Conservation (phyloP, 1,284 basidiomycete genomes). For the Pisolithus thermaeus region DNA sequence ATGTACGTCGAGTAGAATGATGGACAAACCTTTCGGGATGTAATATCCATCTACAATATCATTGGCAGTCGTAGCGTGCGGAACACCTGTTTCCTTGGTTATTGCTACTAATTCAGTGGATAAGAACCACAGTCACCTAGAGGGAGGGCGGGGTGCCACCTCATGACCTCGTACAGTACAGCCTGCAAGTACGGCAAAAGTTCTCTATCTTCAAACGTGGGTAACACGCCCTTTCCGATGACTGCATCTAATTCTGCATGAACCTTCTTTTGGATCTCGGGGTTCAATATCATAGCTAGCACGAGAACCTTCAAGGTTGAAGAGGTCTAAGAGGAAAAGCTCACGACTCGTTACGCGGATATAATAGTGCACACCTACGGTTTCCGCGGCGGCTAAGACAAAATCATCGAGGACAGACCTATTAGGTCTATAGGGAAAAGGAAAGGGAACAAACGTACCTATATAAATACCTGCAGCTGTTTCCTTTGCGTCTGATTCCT, state of each 20-base stretch:
- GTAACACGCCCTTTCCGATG: conserved; percentile 23
- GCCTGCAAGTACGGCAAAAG: conserved; percentile 33
- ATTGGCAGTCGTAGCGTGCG: conserved; percentile 36
- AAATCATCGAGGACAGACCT: too few relatives aligned
- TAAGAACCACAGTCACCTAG: conserved; percentile 22
- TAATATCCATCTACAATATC: conserved; percentile 37
- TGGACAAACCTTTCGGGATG: conserved; percentile 33
- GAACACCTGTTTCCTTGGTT: conserved; percentile 29
- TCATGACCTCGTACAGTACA: conserved; percentile 44
- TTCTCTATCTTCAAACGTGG: conserved; percentile 23
- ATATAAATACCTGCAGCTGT: too few relatives aligned
- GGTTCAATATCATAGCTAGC: conserved; percentile 29
- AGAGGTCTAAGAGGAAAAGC: conserved; percentile 20
- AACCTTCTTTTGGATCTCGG: conserved; percentile 24
- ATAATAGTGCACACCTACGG: too few relatives aligned
- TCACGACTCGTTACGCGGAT: too few relatives aligned
- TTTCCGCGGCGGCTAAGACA: too few relatives aligned
- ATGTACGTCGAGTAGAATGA: neutral
- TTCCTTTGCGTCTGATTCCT: too few relatives aligned
- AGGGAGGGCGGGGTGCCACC: conserved; percentile 43
- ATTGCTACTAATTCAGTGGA: neutral
- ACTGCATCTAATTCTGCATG: conserved; percentile 28
- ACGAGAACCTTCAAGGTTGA: conserved; percentile 25
- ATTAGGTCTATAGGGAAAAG: too few relatives aligned
- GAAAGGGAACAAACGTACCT: too few relatives aligned